A percentile compares a stretch with the other conserved stretches of the same genome.
Evolutionary conservation across 2,329 filamentous ascomycete genomes (phyloP).

Genomic region (Blumeriella jaapii): DNA sequence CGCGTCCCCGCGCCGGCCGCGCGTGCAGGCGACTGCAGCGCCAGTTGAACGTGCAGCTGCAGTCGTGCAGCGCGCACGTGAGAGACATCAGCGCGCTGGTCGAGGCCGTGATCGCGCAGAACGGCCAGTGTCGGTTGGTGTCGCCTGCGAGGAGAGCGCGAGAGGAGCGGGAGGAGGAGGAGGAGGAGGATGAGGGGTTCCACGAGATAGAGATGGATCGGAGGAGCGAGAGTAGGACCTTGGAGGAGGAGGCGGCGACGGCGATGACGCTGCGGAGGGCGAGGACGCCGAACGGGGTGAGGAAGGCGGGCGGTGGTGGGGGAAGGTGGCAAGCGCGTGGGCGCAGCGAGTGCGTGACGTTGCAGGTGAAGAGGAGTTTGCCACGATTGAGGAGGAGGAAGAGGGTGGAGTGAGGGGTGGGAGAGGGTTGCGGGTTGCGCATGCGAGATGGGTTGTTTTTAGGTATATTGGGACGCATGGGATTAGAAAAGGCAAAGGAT

Average conservation of each 20-base stretch:
- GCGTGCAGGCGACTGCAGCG: slow-evolving; percentile 15
- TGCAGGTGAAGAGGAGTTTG: slow-evolving; percentile 9
- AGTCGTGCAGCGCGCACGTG: slow-evolving; percentile 14
- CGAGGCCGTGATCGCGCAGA: slow-evolving; percentile 16
- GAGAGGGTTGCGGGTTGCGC: too few relatives aligned
- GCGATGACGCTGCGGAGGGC: slow-evolving; percentile 15
- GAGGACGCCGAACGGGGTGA: slow-evolving; percentile 13
- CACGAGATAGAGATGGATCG: slow-evolving; percentile 12
- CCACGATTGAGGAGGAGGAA: slow-evolving; percentile 17
- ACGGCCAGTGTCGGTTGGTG: slow-evolving; percentile 16
- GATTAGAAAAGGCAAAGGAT: too few relatives aligned
- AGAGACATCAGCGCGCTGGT: slow-evolving; percentile 19
- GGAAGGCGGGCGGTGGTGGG: slow-evolving; percentile 11
- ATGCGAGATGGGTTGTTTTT: too few relatives aligned
- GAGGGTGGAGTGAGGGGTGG: too few relatives aligned
- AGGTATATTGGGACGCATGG: too few relatives aligned
- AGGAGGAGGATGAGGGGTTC: slow-evolving; percentile 20
- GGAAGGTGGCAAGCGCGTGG: slow-evolving; percentile 9
- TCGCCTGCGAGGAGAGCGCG: background rate
- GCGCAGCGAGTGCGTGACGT: slow-evolving; percentile 4
- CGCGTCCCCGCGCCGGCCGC: slow-evolving; percentile 6
- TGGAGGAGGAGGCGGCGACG: slow-evolving; percentile 9
- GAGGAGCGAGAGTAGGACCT: background rate
- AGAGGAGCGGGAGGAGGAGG: background rate
- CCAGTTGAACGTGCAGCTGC: slow-evolving; percentile 20